Evolutionary conservation across 176 grass and related monocot species (phyloP).

Genomic region (Cocos nucifera): DNA sequence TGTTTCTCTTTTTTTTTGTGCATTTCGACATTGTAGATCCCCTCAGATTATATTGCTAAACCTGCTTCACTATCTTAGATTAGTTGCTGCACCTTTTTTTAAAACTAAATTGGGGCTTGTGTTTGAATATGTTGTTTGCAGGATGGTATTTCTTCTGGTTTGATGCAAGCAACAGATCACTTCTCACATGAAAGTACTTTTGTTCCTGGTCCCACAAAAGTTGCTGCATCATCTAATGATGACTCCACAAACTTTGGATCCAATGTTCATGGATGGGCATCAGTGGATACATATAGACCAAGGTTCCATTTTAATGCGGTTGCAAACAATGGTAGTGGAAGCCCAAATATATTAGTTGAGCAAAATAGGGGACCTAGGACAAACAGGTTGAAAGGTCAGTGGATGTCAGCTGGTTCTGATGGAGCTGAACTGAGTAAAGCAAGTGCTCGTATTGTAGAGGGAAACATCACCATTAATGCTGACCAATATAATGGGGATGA

Average conservation of each 20-base stretch:
- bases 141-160: slow-evolving; percentile 1
- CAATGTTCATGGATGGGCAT: slow-evolving; percentile 18
- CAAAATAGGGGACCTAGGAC: slow-evolving; percentile 32
- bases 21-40: too few relatives aligned
- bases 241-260: slow-evolving; percentile 9
- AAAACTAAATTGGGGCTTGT: slow-evolving; percentile 1
- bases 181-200: slow-evolving; percentile 23
- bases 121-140: too few relatives aligned
- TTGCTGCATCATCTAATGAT: slow-evolving; percentile 25
- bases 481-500: slow-evolving; percentile 55
- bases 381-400: slow-evolving; percentile 17
- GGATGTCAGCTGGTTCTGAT: slow-evolving; percentile 34
- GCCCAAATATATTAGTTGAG: slow-evolving; percentile 10
- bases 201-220: slow-evolving; percentile 18
- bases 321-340: slow-evolving; percentile 11
- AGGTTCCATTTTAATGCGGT: too few relatives aligned
- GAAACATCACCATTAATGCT: slow-evolving; percentile 43
- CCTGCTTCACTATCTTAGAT: too few relatives aligned
- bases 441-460: slow-evolving; percentile 17
- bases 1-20: too few relatives aligned
- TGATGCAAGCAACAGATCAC: slow-evolving; percentile 16
- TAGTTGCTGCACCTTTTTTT: too few relatives aligned
- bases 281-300: slow-evolving; percentile 41
- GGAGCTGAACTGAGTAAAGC: slow-evolving; percentile 32
- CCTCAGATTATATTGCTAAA: too few relatives aligned